Evolutionary conservation across 169 alveolate genomes (phyloP), one percentile per base, ranked within the genome.

Genomic region (Plasmodium gallinaceum): DNA sequence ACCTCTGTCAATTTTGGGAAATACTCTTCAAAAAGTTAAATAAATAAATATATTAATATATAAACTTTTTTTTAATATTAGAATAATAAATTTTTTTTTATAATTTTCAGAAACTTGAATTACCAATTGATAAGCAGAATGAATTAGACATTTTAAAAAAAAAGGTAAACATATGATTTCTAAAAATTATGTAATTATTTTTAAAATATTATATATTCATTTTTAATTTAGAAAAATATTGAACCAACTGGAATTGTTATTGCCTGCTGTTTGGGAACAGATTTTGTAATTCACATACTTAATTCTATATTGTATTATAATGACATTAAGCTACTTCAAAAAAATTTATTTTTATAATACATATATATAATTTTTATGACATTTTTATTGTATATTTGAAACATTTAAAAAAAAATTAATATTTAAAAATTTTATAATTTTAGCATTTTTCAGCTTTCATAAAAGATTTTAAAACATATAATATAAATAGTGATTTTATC

Each of bases 251-350:
- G 89, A 5, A 62, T 65, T 57, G 74, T 76, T 22, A 76, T 76
- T 58, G 89, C 89, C 9, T 62, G 75, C 26, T 76, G 89, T 32
- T 62, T 76, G 16, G 89, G 89, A 51, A 76, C 89, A 37, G 89
- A 76, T 65, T 76, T 76, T 58, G 89, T 76, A 76, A 76, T n/a
- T 51, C 32, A 62, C 1, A 26, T 32, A 32, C 48, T 32, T 32
- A 32, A 32, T 32, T 32, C 39, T 32, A 4, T 32, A 4, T 32
- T 32, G 4, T 32, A 14, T 52, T 52, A 9, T 52, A 52, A 52
- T 52, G 5, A 52, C 22, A 7, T 52, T 16, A 52, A 52, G 10
- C 10, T 52, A 52, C 4, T 32, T 32, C 4, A 32, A 32, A 32
- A 32, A 32, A 32, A 4, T 52, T n/a, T 52, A 52, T 52, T 6